Conservation (phyloP, 352 stramenopile genomes). For the Globisporangium sylvaticum region DNA sequence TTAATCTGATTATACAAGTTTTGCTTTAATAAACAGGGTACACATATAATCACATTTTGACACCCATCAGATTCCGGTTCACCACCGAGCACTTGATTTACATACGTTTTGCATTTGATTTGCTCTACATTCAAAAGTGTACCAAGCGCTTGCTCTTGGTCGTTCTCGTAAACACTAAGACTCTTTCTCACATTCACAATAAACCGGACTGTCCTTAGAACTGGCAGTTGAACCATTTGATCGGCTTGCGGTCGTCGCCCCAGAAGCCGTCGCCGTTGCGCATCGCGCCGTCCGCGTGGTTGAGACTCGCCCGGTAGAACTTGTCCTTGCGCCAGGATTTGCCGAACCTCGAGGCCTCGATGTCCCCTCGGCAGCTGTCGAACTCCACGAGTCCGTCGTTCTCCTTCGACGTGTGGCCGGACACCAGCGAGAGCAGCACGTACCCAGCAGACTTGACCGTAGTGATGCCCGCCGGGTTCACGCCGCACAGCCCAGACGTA, state of each 20-base stretch:
- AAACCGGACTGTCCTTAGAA: too few relatives aligned
- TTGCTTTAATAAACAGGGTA: too few relatives aligned
- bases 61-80: too few relatives aligned
- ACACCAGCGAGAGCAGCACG: conserved; percentile 15
- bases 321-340: conserved; percentile 15
- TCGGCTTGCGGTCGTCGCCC: conserved; percentile 25
- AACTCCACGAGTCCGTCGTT: conserved; percentile 41
- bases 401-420: conserved; percentile 16
- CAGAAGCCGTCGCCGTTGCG: conserved; percentile 23
- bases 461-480: conserved; percentile 26
- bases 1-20: too few relatives aligned
- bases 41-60: too few relatives aligned
- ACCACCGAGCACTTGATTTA: too few relatives aligned
- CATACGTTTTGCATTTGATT: too few relatives aligned
- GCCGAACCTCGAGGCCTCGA: conserved; percentile 9
- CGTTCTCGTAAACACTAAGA: too few relatives aligned
- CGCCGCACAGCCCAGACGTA: conserved; percentile 30
- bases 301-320: conserved; percentile 32
- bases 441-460: conserved; percentile 18
- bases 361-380: conserved; percentile 22
- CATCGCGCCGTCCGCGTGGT: conserved; percentile 24
- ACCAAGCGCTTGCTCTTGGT: too few relatives aligned
- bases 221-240: conserved; percentile 34
- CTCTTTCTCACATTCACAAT: too few relatives aligned
- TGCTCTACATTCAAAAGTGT: too few relatives aligned